Conservation (phyloP, 139 green algal genomes). For the Marvania coccoides region DNA sequence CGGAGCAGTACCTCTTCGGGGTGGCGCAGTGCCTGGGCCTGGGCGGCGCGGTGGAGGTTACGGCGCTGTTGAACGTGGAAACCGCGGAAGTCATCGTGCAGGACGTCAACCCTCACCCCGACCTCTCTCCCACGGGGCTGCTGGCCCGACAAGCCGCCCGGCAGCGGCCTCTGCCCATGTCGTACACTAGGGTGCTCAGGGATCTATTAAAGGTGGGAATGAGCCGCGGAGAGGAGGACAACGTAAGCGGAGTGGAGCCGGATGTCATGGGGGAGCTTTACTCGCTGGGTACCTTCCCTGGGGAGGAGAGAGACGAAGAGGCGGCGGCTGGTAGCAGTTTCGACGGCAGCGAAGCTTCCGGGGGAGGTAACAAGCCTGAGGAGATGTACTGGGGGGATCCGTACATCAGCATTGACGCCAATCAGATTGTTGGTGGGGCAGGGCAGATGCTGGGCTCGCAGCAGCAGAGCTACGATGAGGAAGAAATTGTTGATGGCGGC, state of each 20-base stretch:
- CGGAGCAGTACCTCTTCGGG: slow-evolving; percentile 23
- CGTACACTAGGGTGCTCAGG: neutral
- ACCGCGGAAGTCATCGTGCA: slow-evolving; percentile 60
- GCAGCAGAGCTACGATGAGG: no score
- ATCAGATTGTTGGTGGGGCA: no score
- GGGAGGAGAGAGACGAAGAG: neutral
- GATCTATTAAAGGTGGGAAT: slow-evolving; percentile 2
- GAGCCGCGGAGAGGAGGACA: neutral
- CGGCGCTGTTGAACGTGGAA: slow-evolving; percentile 52
- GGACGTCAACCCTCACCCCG: slow-evolving; percentile 37
- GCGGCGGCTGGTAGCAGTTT: neutral
- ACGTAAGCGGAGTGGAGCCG: neutral
- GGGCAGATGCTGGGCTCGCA: no score
- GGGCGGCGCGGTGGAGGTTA: slow-evolving; percentile 51
- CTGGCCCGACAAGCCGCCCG: slow-evolving; percentile 1
- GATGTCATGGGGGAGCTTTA: neutral
- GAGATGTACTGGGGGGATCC: neutral
- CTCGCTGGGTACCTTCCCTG: no score
- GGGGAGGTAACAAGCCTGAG: neutral
- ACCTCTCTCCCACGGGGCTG: slow-evolving; percentile 8
- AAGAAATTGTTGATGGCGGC: no score
- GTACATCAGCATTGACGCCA: neutral
- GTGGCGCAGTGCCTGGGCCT: slow-evolving; percentile 46
- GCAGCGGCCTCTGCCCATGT: neutral
- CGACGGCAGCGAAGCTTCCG: neutral